These are phyloP conservation scores for Melanogaster broomeanus DNA, from an alignment of 768 basidiomycete genomes.

Conservation along the genomic window DNA sequence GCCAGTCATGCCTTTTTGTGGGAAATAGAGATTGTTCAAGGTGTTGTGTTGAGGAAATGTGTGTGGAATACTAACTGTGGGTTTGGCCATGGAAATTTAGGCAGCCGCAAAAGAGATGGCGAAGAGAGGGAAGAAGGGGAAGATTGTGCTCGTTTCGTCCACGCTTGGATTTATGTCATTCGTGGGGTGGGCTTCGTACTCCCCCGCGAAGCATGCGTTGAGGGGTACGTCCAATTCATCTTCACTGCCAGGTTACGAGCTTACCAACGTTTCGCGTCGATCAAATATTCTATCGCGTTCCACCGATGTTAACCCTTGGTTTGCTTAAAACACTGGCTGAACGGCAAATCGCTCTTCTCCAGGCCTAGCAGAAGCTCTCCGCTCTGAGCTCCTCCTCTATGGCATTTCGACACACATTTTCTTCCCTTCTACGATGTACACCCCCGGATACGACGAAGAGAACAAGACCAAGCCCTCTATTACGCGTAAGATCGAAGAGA, in stretches of 20 bases:
- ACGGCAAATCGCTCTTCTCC: neutral
- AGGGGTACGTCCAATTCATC: constrained; percentile 51
- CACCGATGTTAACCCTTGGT: neutral
- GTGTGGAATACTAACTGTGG: neutral
- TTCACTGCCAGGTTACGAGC: too few relatives aligned
- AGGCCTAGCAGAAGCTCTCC: constrained; percentile 85
- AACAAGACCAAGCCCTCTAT: constrained; percentile 77
- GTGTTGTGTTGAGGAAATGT: neutral
- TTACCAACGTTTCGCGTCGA: too few relatives aligned
- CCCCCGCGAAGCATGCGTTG: constrained; percentile 84
- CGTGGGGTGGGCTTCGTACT: constrained; percentile 77
- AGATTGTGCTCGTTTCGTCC: constrained; percentile 77
- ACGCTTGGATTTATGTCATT: constrained; percentile 75
- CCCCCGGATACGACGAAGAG: constrained; percentile 76
- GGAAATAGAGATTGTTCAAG: neutral
- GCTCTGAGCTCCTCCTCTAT: constrained; percentile 78
- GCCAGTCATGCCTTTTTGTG: neutral
- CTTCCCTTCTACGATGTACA: constrained; percentile 80
- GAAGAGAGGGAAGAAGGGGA: constrained; percentile 55
- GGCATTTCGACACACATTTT: constrained; percentile 77
- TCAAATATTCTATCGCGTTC: neutral
- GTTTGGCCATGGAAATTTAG: constrained; percentile 35
- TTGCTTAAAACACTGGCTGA: neutral
- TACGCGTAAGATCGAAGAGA: constrained; percentile 73
- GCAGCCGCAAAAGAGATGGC: constrained; percentile 69